A percentile compares a stretch with the other conserved stretches of the same genome.
Conservation (phyloP, 176 grass and related monocot genomes). For the Oryza longistaminata region DNA sequence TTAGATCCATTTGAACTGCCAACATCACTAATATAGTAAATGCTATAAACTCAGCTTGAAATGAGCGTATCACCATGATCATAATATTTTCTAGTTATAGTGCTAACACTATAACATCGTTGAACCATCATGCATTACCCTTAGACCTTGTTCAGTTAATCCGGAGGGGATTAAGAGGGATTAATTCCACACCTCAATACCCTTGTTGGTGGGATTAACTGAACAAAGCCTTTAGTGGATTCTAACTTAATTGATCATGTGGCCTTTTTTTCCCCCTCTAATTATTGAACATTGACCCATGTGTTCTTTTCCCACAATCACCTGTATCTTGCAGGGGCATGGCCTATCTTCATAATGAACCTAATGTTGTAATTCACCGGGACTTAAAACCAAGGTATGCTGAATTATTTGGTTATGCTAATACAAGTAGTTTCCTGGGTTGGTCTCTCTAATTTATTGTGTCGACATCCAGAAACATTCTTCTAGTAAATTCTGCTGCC, state of each 20-base stretch:
- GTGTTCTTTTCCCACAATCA: constrained; percentile 18
- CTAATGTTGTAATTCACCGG: constrained; percentile 96
- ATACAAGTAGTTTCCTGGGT: not conserved
- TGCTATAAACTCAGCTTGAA: not conserved
- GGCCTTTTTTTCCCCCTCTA: not conserved
- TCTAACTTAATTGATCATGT: constrained; percentile 11
- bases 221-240: too few species aligned
- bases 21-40: not conserved
- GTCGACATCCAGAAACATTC: constrained; percentile 78
- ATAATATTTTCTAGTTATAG: not conserved
- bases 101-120: not conserved
- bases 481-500: constrained; percentile 90
- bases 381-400: constrained; percentile 93
- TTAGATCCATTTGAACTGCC: constrained; percentile 9
- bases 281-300: not conserved
- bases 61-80: not conserved
- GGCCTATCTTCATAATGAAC: constrained; percentile 99
- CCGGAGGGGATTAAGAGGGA: too few species aligned
- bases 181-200: too few species aligned
- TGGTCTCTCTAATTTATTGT: constrained; percentile 31
- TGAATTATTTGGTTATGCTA: constrained; percentile 32
- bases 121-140: constrained; percentile 4
- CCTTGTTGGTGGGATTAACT: too few species aligned
- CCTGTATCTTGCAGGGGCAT: constrained; percentile 70
- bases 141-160: too few species aligned